Evolutionary conservation across 225 moss, liverwort and hornwort species (phyloP), one percentile per base, ranked within the genome.

Genomic region (Lunularia cruciata): DNA sequence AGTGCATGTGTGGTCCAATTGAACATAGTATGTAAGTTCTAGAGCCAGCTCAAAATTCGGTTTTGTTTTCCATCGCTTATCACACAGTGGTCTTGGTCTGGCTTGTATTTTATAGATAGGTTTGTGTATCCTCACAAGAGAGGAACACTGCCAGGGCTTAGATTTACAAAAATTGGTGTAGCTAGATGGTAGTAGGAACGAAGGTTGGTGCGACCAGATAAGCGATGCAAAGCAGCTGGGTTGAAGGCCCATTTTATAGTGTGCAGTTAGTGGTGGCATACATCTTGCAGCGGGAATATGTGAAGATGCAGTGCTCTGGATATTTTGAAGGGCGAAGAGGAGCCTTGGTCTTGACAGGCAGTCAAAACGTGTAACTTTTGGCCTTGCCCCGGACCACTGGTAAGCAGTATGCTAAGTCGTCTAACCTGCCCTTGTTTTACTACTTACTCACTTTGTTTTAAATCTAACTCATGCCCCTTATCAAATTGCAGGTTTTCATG

Each of bases 1-100:
- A 25, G 95, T 96, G 14, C 95, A 96, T 78, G 95, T 96, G 43
- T 96, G 95, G 92, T 90, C 92, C 35, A 92, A 96, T 73, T 96
- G 77, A 84, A 57, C 45, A 14, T 40, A 67, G 55, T 52, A 47
- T 65, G 9, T 57, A 30, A 31, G 36, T 18, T 33, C 25, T 62
- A 36, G 47, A 55, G 33, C 61, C 68, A 61, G 56, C 72, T 48
- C 23, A 47, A 13, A 35, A 10, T 13, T 5, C 57, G 63, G 62
- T 65, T 55, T 60, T 45, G 28, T 57, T 67, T 23, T 56, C 31
- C 47, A 46, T 54, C 26, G 63, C 59, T 46, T 62, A 32, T 36
- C 49, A 67, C 25, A 52, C 49, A 33, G 23, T n/a, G 33, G 38
- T 3, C 31, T 49, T 47, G 65, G 37, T 75, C 60, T 60, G 56